Evolutionary conservation across 306 rosid genomes (phyloP), one percentile per base, ranked within the genome.

Genomic region (Lupinus albus): DNA sequence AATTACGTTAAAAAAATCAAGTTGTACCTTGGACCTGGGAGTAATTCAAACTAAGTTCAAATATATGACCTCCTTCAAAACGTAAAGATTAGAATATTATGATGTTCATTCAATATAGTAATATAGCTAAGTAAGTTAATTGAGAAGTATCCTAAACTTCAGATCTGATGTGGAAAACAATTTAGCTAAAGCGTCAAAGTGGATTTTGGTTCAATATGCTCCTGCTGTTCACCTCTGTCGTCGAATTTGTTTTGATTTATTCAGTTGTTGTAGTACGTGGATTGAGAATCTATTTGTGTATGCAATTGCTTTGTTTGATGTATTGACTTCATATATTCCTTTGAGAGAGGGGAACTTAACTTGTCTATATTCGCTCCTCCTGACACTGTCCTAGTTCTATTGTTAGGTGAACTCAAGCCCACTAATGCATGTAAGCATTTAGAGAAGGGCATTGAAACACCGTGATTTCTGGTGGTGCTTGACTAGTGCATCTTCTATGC

Each of bases 401-500:
- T 77, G 78, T 64, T 85, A 78, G 88, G 84, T 70, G 73, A 65
- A 54, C 77, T 70, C 77, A 78, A 76, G 54, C 61, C 30, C 64
- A 46, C 33, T 32, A 69, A 51, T 76, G 70, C 21, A 68, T 10
- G 52, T 42, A 72, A 57, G 12, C 79, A 52, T 65, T 65, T 76
- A 52, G 65, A 64, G 64, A 80, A 60, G 63, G 61, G 36, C 78
- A 47, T 59, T 71, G 76, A 54, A 72, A 70, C 67, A 61, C 65
- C 67, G 49, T 65, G 67, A 76, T 75, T 65, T 70, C 72, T 65
- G 71, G 66, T 51, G 80, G 83, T 70, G 80, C 85, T 82, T 78
- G 85, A 81, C 76, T 81, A 59, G 84, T 80, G 63, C 82, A 64
- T 81, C 83, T 84, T 88, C 86, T 88, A 88, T 88, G 97, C 92